phyloP scores from a whole-genome alignment of 768 basidiomycete species.

The Paxillus ammoniavirescens region DNA sequence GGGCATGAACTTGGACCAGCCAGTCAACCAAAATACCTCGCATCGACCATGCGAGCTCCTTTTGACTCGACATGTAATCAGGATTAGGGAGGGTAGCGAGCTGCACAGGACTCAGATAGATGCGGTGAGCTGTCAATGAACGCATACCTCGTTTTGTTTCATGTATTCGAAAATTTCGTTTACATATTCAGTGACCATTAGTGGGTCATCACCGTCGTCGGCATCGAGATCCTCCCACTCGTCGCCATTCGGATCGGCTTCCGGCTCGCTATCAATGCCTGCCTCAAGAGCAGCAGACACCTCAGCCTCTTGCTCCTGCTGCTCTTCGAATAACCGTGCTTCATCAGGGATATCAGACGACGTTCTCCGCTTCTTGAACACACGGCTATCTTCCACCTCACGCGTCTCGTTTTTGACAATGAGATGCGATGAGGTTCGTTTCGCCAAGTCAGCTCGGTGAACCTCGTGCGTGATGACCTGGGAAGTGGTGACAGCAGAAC shows the following conservation, averaged over 20 bases:
- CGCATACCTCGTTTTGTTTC: conserved; percentile 74
- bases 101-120: conserved; percentile 38
- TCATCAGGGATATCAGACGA: conserved; percentile 60
- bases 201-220: conserved; percentile 89
- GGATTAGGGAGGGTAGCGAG: conserved; percentile 76
- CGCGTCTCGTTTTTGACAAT: conserved; percentile 31
- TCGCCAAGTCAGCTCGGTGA: conserved; percentile 25
- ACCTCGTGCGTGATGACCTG: conserved; percentile 28
- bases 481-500: conserved; percentile 20
- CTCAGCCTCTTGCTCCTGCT: conserved; percentile 24
- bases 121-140: neutral
- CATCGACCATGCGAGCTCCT: conserved; percentile 86
- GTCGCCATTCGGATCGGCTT: conserved; percentile 62
- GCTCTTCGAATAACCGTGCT: conserved; percentile 43
- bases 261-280: conserved; percentile 45
- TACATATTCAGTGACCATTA: conserved; percentile 98
- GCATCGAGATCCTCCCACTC: conserved; percentile 92
- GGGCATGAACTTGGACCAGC: conserved; percentile 88
- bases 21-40: conserved; percentile 89
- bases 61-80: conserved; percentile 82
- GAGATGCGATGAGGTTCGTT: conserved; percentile 33
- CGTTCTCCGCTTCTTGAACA: conserved; percentile 73
- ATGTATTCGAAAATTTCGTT: conserved; percentile 92
- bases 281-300: conserved; percentile 43
- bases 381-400: conserved; percentile 57